Conservation (phyloP, 2,329 filamentous ascomycete genomes). For the Periglandula ipomoeae region DNA sequence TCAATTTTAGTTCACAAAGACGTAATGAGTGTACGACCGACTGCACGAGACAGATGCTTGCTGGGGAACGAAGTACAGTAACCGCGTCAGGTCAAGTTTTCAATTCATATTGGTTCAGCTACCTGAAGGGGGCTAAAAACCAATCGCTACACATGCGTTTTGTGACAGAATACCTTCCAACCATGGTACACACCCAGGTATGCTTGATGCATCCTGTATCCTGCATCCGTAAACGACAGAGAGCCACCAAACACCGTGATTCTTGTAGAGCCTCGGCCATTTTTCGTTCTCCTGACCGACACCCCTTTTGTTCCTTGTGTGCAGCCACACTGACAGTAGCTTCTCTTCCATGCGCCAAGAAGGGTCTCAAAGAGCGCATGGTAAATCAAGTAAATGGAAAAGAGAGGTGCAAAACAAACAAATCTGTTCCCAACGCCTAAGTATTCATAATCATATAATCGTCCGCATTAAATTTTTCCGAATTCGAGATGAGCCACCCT, state of each 20-base stretch:
- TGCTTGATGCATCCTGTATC: slow-evolving; percentile 7
- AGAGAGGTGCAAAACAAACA: slow-evolving; percentile 2
- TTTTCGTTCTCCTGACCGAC: not conserved
- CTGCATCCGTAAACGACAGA: slow-evolving; percentile 3
- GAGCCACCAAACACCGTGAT: slow-evolving; percentile 2
- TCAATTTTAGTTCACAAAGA: not conserved
- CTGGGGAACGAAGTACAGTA: no score
- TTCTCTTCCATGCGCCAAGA: not conserved
- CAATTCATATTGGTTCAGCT: no score
- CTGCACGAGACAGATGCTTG: not conserved
- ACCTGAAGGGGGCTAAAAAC: no score
- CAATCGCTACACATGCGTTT: not conserved
- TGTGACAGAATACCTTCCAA: not conserved
- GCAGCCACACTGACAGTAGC: not conserved
- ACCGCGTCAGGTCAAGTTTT: no score
- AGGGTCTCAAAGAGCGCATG: not conserved
- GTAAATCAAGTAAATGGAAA: not conserved
- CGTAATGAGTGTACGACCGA: no score
- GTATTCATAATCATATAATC: slow-evolving; percentile 18
- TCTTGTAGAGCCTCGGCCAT: not conserved
- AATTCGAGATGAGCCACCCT: slow-evolving; percentile 14
- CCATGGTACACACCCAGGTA: slow-evolving; percentile 1
- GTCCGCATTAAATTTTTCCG: slow-evolving; percentile 11
- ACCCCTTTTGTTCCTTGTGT: not conserved
- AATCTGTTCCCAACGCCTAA: slow-evolving; percentile 15